Base-by-base conservation (phyloP, 371 early-diverging fungal genomes). In the Rhizopus stolonifer region DNA sequence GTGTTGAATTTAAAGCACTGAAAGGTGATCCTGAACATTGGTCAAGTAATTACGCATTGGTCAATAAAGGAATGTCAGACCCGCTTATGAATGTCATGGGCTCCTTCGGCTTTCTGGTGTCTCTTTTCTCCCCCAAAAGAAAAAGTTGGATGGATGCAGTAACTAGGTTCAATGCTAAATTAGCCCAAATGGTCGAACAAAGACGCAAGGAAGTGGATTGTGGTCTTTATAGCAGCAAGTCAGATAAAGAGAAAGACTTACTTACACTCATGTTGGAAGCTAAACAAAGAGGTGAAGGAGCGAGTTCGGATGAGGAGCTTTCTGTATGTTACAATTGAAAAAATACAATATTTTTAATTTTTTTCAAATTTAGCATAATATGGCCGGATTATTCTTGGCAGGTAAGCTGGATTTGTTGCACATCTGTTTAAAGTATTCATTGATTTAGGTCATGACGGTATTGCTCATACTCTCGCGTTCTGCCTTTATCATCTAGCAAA, bases 391-490 rank as follows among this genome's bases (percentile, higher is more conserved):
- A 55, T 64, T 69, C 32, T 33, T 61, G 19, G 69, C 64, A 13
- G 50, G 50, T 50, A 50, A n/a, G 22, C 23, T 31, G 24, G 14
- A 14, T 22, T 50, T n/a, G n/a, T n/a, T n/a, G n/a, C n/a, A n/a
- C n/a, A 15, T 49, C 32, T 31, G 7, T 4, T 15, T 15, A 19
- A 42, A 13, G 61, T 61, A 26, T 56, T 15, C 15, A 14, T 39
- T 7, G 50, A 74, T 13, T 77, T 78, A 17, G 81, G 83, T n/a
- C 77, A 80, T 39, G 83, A 81, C n/a, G 77, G 80, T n/a, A 71
- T 77, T 4, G 61, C 83, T 6, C 61, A 64, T 47, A 59, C 73
- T 9, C 42, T 83, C 5, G 50, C 67, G 38, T 71, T 64, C 40
- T 33, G 64, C 42, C 49, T 79, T 46, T 64, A 65, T 48, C 55